These are phyloP conservation scores for Tephrocybe sp. DNA, from an alignment of 768 basidiomycete genomes.

Conservation along the genomic window DNA sequence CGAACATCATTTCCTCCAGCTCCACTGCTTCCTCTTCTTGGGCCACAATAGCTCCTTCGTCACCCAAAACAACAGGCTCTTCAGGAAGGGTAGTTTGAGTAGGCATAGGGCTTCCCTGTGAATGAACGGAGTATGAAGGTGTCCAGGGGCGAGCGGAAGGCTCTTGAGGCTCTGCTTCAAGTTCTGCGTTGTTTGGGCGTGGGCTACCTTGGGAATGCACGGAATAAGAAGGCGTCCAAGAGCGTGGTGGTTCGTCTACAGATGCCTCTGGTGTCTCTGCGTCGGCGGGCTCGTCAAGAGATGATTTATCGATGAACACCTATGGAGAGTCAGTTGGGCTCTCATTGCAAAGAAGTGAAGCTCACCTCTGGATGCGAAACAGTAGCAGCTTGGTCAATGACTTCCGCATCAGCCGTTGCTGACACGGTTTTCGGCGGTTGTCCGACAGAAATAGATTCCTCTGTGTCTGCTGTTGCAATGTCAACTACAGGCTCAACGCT, in stretches of 20 bases:
- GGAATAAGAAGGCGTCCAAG: conserved; percentile 41
- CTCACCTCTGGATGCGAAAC: neutral
- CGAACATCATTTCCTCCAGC: conserved; percentile 14
- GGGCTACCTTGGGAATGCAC: conserved; percentile 35
- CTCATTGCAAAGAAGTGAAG: neutral
- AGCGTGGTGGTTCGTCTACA: conserved; percentile 11
- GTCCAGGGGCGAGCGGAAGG: conserved; percentile 32
- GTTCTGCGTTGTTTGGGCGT: conserved; percentile 8
- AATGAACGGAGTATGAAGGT: conserved; percentile 41
- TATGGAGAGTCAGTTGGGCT: neutral
- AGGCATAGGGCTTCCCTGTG: conserved; percentile 33
- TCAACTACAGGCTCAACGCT: neutral
- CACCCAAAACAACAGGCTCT: neutral
- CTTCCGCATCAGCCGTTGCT: neutral
- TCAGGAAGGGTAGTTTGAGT: conserved; percentile 11
- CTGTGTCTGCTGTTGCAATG: neutral
- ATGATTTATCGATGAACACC: conserved; percentile 21
- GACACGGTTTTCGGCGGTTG: neutral
- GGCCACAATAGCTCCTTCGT: neutral
- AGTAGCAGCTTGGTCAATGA: neutral
- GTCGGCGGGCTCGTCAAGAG: conserved; percentile 12
- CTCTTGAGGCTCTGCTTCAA: conserved; percentile 4
- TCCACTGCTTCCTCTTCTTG: conserved; percentile 8
- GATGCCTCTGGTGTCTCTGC: neutral
- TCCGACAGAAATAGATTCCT: neutral